Conservation (phyloP, 257 asterid genomes). For the Nicotiana sylvestris region DNA sequence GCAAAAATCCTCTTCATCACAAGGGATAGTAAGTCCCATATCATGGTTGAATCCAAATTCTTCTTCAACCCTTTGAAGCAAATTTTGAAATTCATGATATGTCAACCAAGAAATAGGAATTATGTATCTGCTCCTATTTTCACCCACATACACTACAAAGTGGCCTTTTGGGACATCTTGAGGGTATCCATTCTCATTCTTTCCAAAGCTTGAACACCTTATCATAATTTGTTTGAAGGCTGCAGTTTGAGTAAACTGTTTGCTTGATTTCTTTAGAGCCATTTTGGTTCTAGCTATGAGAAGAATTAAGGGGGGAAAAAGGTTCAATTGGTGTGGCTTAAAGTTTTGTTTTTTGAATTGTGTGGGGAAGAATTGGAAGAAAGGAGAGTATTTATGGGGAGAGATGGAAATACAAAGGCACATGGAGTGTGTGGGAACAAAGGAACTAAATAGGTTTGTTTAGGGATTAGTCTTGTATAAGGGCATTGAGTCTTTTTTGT, state of each 20-base stretch:
- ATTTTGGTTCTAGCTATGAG: not conserved
- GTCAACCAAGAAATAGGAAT: constrained; percentile 15
- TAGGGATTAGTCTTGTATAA: no score
- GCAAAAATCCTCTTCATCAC: constrained; percentile 16
- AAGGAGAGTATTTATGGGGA: not conserved
- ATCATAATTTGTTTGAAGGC: constrained; percentile 16
- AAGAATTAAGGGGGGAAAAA: not conserved
- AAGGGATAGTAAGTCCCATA: constrained; percentile 23
- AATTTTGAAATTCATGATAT: constrained; percentile 15
- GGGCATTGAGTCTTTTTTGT: no score
- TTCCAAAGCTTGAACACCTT: constrained; percentile 19
- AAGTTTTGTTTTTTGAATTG: not conserved
- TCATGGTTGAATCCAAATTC: constrained; percentile 19
- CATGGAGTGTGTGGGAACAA: no score
- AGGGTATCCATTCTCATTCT: constrained; percentile 7
- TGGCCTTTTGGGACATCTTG: constrained; percentile 21
- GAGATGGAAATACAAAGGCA: not conserved
- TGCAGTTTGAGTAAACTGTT: constrained; percentile 11
- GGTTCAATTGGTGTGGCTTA: not conserved
- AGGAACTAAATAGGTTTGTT: no score
- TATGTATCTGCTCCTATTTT: constrained; percentile 18
- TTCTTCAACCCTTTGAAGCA: constrained; percentile 18
- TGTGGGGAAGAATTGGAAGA: not conserved
- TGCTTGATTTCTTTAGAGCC: constrained; percentile 16
- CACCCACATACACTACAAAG: constrained; percentile 20